A percentile compares a stretch with the other conserved stretches of the same genome.
phyloP scores from a whole-genome alignment of 257 asterid genomes.

The Lavandula angustifolia region DNA sequence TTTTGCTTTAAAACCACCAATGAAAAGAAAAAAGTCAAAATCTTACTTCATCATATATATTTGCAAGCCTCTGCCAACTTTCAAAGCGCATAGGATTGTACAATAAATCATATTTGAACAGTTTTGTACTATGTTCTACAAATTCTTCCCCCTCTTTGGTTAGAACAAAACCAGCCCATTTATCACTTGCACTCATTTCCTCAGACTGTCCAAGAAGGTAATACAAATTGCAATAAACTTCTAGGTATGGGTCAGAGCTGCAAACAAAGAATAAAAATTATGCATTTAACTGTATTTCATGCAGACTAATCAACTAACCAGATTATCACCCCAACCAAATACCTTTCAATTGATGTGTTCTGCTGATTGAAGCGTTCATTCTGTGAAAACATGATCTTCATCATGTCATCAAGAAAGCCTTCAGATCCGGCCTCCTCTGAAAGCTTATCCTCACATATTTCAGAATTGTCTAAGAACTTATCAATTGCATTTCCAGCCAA shows the following conservation, averaged over 20 bases:
- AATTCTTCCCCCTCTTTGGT: conserved; percentile 96
- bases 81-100: conserved; percentile 87
- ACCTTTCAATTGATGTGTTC: conserved; percentile 62
- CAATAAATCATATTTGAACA: conserved; percentile 88
- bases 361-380: conserved; percentile 53
- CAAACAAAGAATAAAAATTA: conserved; percentile 39
- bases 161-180: conserved; percentile 98
- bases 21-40: conserved; percentile 32
- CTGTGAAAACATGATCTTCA: conserved; percentile 57
- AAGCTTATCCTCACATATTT: conserved; percentile 81
- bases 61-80: conserved; percentile 98
- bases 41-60: conserved; percentile 89
- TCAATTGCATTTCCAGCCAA: conserved; percentile 88
- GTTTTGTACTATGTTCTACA: conserved; percentile 79
- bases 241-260: conserved; percentile 85
- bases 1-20: conserved; percentile 22
- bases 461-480: conserved; percentile 85
- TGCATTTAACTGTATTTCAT: conserved; percentile 25
- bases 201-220: conserved; percentile 88
- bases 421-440: conserved; percentile 81
- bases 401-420: conserved; percentile 71
- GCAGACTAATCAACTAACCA: conserved; percentile 29
- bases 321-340: conserved; percentile 29
- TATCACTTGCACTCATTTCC: conserved; percentile 92
- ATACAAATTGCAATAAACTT: conserved; percentile 84